These are phyloP conservation scores for Ensete ventricosum DNA, from an alignment of 176 grass and related monocot species.

Conservation along the genomic window DNA sequence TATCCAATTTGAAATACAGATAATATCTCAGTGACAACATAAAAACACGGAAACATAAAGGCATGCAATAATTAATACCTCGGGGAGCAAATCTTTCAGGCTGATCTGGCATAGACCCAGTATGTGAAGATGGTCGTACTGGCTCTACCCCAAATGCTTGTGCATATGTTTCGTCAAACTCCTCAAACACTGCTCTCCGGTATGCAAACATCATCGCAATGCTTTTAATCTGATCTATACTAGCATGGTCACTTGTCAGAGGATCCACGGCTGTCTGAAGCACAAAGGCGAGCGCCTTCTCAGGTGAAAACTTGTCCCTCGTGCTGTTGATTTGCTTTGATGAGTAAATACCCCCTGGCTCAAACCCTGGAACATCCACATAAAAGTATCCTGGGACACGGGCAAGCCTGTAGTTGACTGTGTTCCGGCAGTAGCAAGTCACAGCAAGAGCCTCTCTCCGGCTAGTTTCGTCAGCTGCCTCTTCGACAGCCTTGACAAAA, in stretches of 20 bases:
- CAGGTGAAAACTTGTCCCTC: conserved; percentile 35
- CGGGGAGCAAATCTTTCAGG: conserved; percentile 39
- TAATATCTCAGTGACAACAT: conserved; percentile 1
- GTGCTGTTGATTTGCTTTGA: conserved; percentile 36
- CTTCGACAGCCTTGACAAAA: conserved; percentile 55
- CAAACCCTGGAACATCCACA: conserved; percentile 68
- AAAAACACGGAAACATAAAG: conserved; percentile 18
- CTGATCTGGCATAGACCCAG: conserved; percentile 20
- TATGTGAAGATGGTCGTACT: conserved; percentile 13
- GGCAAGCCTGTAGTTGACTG: conserved; percentile 35
- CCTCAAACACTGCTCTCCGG: conserved; percentile 41
- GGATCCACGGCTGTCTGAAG: conserved; percentile 36
- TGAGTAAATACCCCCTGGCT: conserved; percentile 54
- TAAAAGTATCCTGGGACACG: conserved; percentile 28
- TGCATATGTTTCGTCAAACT: conserved; percentile 58
- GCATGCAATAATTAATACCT: conserved; percentile 65
- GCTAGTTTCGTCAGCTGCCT: conserved; percentile 60
- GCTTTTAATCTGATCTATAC: conserved; percentile 29
- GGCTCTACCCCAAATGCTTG: conserved; percentile 78
- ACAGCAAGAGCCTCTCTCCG: conserved; percentile 56
- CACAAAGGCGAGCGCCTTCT: conserved; percentile 27
- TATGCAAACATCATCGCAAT: conserved; percentile 46
- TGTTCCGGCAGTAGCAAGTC: conserved; percentile 48
- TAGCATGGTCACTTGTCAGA: neutral
- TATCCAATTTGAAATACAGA: conserved; percentile 8